phyloP scores from a whole-genome alignment of 2,329 filamentous ascomycete genomes.

The Neodidymelliopsis sp. region DNA sequence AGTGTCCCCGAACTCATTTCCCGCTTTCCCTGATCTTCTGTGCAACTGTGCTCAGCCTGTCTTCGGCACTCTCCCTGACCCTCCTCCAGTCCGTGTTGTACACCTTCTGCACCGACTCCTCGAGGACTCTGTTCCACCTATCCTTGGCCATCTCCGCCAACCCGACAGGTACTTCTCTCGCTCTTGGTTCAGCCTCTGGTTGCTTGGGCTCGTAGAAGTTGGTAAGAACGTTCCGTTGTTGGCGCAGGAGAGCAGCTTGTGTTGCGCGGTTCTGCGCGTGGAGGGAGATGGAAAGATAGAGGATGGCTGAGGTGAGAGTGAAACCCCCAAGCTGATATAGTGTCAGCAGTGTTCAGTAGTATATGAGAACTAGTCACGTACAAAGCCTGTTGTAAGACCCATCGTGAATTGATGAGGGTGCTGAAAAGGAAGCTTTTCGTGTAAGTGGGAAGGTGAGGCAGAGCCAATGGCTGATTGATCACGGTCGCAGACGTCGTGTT shows the following conservation, averaged over 20 bases:
- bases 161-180: conserved; percentile 51
- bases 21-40: conserved; percentile 43
- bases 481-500: neutral
- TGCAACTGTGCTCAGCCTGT: conserved; percentile 46
- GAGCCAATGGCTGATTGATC: conserved; percentile 8
- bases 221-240: conserved; percentile 54
- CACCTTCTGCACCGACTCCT: conserved; percentile 52
- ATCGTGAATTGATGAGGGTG: conserved; percentile 39
- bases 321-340: conserved; percentile 57
- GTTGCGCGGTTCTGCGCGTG: conserved; percentile 57
- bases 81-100: conserved; percentile 57
- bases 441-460: neutral
- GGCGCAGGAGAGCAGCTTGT: conserved; percentile 56
- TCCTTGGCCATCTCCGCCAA: conserved; percentile 58
- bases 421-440: neutral
- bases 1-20: conserved; percentile 27
- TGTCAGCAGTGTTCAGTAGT: conserved; percentile 9
- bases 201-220: conserved; percentile 55
- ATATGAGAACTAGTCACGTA: conserved; percentile 33
- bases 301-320: conserved; percentile 56
- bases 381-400: conserved; percentile 62
- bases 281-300: conserved; percentile 50
- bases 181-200: conserved; percentile 47
- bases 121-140: conserved; percentile 58
- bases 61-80: conserved; percentile 52